phyloP scores from a whole-genome alignment of 2,329 filamentous ascomycete genomes.

The Intubia oerlemansii region DNA sequence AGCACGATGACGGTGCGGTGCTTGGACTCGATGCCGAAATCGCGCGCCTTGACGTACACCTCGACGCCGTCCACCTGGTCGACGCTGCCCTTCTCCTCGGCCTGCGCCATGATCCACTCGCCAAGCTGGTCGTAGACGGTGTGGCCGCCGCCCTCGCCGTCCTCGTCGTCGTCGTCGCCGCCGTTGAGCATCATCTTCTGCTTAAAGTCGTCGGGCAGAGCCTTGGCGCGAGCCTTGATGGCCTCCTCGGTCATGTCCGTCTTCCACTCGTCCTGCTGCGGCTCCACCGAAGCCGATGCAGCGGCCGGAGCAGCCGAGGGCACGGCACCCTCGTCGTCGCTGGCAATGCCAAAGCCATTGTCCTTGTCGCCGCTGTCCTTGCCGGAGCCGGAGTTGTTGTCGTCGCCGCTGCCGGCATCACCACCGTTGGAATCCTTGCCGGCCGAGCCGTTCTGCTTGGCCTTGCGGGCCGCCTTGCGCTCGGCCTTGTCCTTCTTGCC shows the following conservation, averaged over 20 bases:
- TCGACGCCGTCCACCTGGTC: conserved; percentile 70
- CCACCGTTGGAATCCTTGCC: conserved; percentile 27
- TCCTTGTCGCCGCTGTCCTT: conserved; percentile 27
- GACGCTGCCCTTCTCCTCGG: conserved; percentile 49
- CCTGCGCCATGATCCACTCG: conserved; percentile 69
- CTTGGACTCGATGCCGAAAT: conserved; percentile 84
- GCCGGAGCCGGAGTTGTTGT: conserved; percentile 28
- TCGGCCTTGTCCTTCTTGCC: conserved; percentile 96
- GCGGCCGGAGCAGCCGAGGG: conserved; percentile 16
- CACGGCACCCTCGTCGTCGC: conserved; percentile 43
- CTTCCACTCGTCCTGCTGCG: conserved; percentile 81
- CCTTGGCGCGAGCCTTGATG: conserved; percentile 80
- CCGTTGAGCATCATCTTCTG: conserved; percentile 62
- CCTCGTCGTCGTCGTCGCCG: conserved; percentile 63
- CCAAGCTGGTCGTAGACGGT: conserved; percentile 79
- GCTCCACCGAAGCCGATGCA: conserved; percentile 25
- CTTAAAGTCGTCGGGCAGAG: conserved; percentile 88
- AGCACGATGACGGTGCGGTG: conserved; percentile 84
- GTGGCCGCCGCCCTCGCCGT: conserved; percentile 52
- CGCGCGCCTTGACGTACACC: conserved; percentile 92
- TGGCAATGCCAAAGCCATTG: conserved; percentile 29
- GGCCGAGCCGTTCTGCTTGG: conserved; percentile 51
- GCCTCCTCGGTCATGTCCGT: conserved; percentile 93
- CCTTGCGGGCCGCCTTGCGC: conserved; percentile 44
- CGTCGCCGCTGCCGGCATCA: conserved; percentile 36